phyloP scores from a whole-genome alignment of 139 green algal species.

The Chlorella sorokiniana region DNA sequence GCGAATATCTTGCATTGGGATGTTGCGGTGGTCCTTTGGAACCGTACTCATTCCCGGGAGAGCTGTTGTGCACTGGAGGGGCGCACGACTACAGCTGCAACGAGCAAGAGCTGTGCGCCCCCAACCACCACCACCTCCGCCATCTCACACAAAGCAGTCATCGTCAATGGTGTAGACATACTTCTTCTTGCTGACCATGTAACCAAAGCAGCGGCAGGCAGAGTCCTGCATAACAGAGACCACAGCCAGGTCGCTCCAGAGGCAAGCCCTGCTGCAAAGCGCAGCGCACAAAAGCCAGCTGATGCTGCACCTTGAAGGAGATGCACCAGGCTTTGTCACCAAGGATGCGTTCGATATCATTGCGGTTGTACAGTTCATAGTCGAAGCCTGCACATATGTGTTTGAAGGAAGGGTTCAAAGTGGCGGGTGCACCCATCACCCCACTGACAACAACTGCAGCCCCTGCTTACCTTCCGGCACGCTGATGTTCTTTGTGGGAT shows the following conservation, averaged over 20 bases:
- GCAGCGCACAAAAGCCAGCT: slow-evolving; percentile 53
- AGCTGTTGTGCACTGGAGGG: too few relatives aligned
- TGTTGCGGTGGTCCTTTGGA: too few relatives aligned
- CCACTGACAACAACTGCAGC: neutral
- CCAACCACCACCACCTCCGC: neutral
- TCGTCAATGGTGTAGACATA: slow-evolving; percentile 92
- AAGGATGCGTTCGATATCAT: slow-evolving; percentile 95
- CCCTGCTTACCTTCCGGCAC: slow-evolving; percentile 69
- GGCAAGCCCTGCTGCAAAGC: neutral
- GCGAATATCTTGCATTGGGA: slow-evolving; percentile 14
- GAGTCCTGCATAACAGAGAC: neutral
- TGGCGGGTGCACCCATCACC: neutral
- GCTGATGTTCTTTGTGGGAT: slow-evolving; percentile 76
- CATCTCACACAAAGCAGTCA: slow-evolving; percentile 32
- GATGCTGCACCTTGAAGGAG: slow-evolving; percentile 96
- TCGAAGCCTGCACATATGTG: slow-evolving; percentile 72
- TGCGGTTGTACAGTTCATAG: slow-evolving; percentile 95
- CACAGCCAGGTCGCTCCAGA: neutral
- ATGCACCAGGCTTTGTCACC: slow-evolving; percentile 95
- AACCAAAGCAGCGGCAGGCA: slow-evolving; percentile 86
- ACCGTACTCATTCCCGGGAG: too few relatives aligned
- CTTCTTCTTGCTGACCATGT: slow-evolving; percentile 90
- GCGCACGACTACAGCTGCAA: neutral
- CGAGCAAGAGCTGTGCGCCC: neutral
- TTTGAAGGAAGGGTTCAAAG: neutral